phyloP scores from a whole-genome alignment of 345 rosid genomes.

The Streptanthus diversifolius region DNA sequence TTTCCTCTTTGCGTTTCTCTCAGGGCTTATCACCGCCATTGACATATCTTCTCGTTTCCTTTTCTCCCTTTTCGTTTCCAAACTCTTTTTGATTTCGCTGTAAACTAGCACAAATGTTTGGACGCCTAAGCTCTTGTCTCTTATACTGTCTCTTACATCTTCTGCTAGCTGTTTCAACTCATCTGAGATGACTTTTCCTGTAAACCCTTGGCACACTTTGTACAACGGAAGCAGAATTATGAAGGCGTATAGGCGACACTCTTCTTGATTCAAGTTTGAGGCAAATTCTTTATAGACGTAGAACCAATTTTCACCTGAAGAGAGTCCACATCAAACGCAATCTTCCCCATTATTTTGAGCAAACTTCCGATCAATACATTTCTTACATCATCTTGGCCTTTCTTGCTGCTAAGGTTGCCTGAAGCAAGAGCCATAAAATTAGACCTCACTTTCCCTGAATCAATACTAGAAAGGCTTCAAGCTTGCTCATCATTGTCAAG shows the following conservation, averaged over 20 bases:
- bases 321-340: slow-evolving; percentile 61
- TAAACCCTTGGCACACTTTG: slow-evolving; percentile 72
- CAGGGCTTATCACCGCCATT: slow-evolving; percentile 76
- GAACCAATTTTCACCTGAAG: slow-evolving; percentile 60
- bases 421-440: slow-evolving; percentile 43
- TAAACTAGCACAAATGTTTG: slow-evolving; percentile 48
- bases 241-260: slow-evolving; percentile 41
- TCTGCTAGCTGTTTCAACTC: slow-evolving; percentile 60
- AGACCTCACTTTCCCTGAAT: slow-evolving; percentile 49
- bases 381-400: slow-evolving; percentile 23
- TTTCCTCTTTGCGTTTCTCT: too few species aligned
- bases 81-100: slow-evolving; percentile 50
- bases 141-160: slow-evolving; percentile 49
- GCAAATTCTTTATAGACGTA: slow-evolving; percentile 42
- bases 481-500: slow-evolving; percentile 53
- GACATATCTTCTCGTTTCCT: slow-evolving; percentile 65
- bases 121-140: slow-evolving; percentile 41
- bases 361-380: slow-evolving; percentile 45
- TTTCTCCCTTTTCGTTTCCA: slow-evolving; percentile 60
- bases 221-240: slow-evolving; percentile 58
- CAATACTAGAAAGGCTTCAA: slow-evolving; percentile 57
- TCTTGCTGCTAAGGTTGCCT: slow-evolving; percentile 16
- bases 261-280: slow-evolving; percentile 40
- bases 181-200: slow-evolving; percentile 66
- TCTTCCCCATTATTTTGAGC: slow-evolving; percentile 63